Conservation (phyloP, 139 green algal genomes). For the Monoraphidium neglectum region DNA sequence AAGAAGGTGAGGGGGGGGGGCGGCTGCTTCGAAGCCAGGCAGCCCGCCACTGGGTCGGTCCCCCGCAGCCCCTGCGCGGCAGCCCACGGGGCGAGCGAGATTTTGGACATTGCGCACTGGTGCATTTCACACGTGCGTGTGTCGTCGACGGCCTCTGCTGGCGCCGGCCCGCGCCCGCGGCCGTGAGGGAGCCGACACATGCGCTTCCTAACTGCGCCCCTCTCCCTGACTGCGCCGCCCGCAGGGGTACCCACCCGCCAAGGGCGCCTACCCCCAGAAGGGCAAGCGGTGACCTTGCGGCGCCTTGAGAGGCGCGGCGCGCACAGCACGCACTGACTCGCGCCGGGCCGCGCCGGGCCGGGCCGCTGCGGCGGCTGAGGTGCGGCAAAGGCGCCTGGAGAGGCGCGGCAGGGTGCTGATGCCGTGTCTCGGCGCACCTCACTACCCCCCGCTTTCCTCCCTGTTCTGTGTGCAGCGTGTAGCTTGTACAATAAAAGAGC, state of each 20-base stretch:
- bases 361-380: too few species aligned
- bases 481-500: too few species aligned
- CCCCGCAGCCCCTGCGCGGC: too few species aligned
- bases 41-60: background rate
- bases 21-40: background rate
- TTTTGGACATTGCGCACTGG: background rate
- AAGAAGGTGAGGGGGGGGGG: slow-evolving; percentile 51
- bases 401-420: too few species aligned
- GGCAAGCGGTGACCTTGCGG: slow-evolving; percentile 42
- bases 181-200: background rate
- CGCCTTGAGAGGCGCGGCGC: too few species aligned
- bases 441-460: too few species aligned
- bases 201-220: background rate
- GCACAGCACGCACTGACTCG: too few species aligned
- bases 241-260: slow-evolving; percentile 27
- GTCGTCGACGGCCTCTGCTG: background rate
- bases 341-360: too few species aligned
- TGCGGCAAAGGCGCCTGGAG: too few species aligned
- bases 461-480: too few species aligned
- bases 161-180: too few species aligned
- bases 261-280: slow-evolving; percentile 53
- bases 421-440: too few species aligned
- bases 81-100: background rate
- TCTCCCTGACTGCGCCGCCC: background rate
- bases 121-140: background rate